Evolutionary conservation across 768 basidiomycete genomes (phyloP).

Genomic region (Auricularia auricula-judae): DNA sequence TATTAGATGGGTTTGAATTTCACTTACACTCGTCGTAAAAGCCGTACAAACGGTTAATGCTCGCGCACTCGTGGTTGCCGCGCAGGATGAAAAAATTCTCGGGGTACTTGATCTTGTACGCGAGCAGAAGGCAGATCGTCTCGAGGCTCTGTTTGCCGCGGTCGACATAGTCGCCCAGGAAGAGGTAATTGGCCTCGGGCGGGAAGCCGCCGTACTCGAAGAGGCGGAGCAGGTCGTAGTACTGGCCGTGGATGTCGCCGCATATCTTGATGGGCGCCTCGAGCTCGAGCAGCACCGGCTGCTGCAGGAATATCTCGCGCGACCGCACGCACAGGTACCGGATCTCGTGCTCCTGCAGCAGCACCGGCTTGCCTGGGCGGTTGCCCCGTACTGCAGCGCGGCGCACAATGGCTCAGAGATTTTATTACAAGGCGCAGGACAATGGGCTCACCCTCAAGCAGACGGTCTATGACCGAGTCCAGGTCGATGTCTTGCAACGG

Average conservation of each 20-base stretch:
- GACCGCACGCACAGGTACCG: slow-evolving; percentile 98
- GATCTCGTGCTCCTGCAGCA: slow-evolving; percentile 98
- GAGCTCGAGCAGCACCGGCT: slow-evolving; percentile 93
- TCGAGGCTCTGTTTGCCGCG: slow-evolving; percentile 98
- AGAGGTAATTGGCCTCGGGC: slow-evolving; percentile 99
- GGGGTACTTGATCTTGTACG: slow-evolving; percentile 99
- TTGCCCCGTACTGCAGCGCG: slow-evolving; percentile 76
- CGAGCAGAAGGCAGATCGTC: slow-evolving; percentile 97
- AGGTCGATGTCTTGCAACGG: slow-evolving; percentile 72
- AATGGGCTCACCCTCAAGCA: slow-evolving; percentile 77
- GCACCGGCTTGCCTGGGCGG: slow-evolving; percentile 96
- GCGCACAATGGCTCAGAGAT: too few species aligned
- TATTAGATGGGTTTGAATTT: not conserved
- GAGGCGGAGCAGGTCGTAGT: slow-evolving; percentile 93
- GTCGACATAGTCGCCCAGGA: slow-evolving; percentile 99
- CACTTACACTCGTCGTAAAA: slow-evolving; percentile 91
- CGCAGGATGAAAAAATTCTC: slow-evolving; percentile 99
- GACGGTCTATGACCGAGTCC: slow-evolving; percentile 97
- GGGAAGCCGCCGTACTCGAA: slow-evolving; percentile 99
- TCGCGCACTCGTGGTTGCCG: slow-evolving; percentile 98
- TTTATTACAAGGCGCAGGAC: too few species aligned
- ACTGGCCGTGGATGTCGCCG: slow-evolving; percentile 96
- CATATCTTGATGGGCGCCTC: slow-evolving; percentile 87
- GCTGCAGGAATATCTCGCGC: slow-evolving; percentile 97
- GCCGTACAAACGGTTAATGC: slow-evolving; percentile 99